Evolutionary conservation across 2,329 filamentous ascomycete species (phyloP).

Genomic region (Knufia fluminis): DNA sequence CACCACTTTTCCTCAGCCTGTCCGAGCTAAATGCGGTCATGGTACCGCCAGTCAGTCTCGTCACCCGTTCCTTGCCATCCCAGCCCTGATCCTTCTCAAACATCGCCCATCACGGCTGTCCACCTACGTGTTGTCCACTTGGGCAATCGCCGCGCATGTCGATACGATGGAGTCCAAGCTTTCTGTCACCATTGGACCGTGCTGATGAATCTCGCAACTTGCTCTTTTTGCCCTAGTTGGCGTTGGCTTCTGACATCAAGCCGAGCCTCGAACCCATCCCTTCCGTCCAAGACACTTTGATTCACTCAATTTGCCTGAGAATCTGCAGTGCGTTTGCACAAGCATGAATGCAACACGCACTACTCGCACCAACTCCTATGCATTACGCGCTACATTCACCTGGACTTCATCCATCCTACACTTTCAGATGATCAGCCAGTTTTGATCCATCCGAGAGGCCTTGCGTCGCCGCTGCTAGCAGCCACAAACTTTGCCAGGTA

Average conservation of each 20-base stretch:
- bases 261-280: constrained; percentile 21
- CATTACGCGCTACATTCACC: constrained; percentile 10
- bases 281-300: constrained; percentile 22
- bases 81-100: constrained; percentile 19
- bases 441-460: constrained; percentile 10
- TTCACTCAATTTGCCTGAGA: constrained; percentile 15
- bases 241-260: constrained; percentile 18
- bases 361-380: constrained; percentile 5
- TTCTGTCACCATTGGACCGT: constrained; percentile 19
- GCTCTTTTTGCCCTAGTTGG: constrained; percentile 6
- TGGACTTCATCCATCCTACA: constrained; percentile 12
- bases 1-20: constrained; percentile 7
- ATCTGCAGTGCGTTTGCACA: constrained; percentile 12
- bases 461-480: constrained; percentile 8
- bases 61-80: constrained; percentile 16
- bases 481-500: constrained; percentile 11
- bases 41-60: constrained; percentile 15
- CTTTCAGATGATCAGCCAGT: constrained; percentile 18
- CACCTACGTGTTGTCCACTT: constrained; percentile 22
- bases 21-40: constrained; percentile 17
- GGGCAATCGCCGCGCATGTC: constrained; percentile 21
- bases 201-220: constrained; percentile 13
- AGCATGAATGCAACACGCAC: constrained; percentile 12
- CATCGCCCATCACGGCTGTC: constrained; percentile 19
- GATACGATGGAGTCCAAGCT: constrained; percentile 16